Evolutionary conservation across 2,329 filamentous ascomycete species (phyloP), one percentile per base, ranked within the genome.

Genomic region (Xylariaceae sp.): DNA sequence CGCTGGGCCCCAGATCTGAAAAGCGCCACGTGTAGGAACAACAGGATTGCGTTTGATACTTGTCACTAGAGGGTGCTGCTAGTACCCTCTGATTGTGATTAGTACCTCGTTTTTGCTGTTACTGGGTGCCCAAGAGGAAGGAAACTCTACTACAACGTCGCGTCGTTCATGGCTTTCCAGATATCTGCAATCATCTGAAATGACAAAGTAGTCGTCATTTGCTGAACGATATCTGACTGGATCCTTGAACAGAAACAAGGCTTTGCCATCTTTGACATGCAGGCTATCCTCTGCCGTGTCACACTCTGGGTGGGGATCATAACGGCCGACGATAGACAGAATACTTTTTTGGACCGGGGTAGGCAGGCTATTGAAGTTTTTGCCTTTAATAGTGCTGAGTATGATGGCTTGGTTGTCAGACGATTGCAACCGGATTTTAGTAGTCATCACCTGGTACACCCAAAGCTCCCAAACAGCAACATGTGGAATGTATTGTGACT

Each of bases 171-270:
- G 56, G 3, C 37, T 14, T 20, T 66, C 62, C 2, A 66, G 35
- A n/a, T 55, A 50, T 12, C 58, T 55, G 11, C 54, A 51, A 3
- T 59, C 54, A 12, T 49, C 33, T 2, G 65, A 57, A 19, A 67
- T 54, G 16, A 66, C 55, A 20, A 60, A 66, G 5, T 47, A 40
- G 44, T 67, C 65, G 5, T 57, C 22, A 5, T 54, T 33, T 3
- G 57, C 42, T 5, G 22, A n/a, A 2, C 52, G 49, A 2, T 54
- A 53, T 11, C 42, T 56, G 3, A 49, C 46, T 5, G 55, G 47
- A n/a, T 62, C 63, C 37, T 63, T 66, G 57, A 64, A 69, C 23
- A 60, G 52, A 25, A 55, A 66, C 1, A 60, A 37, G 2, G 21
- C 19, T 22, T 27, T 32, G 0, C 33, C 20, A 0, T 42, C 6